Evolutionary conservation across 257 asterid genomes (phyloP).

Genomic region (Fraxinus cuspidata): DNA sequence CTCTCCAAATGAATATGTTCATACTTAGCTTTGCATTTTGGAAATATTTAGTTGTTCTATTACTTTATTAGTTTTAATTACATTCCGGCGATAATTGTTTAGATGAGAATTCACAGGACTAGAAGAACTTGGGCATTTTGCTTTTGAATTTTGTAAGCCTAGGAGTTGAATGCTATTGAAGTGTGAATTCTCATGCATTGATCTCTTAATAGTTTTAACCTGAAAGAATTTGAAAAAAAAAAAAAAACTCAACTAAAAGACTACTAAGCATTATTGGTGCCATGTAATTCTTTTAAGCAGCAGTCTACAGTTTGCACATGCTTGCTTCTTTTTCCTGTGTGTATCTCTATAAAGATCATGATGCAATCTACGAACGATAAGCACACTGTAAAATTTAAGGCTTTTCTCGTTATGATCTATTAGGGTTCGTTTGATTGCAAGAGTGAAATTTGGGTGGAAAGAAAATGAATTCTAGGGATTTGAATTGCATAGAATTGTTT

Average conservation of each 20-base stretch:
- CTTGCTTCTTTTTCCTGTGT: no score
- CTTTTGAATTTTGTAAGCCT: neutral
- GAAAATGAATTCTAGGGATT: no score
- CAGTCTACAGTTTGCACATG: no score
- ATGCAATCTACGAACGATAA: neutral
- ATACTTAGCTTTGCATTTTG: neutral
- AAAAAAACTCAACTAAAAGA: no score
- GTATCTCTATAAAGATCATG: neutral
- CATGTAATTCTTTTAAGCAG: no score
- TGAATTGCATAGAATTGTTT: no score
- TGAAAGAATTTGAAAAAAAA: no score
- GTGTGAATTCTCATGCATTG: neutral
- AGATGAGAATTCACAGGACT: neutral
- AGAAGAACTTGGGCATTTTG: neutral
- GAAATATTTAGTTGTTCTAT: neutral
- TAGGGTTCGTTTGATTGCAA: no score
- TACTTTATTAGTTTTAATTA: neutral
- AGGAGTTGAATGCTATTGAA: neutral
- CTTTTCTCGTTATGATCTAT: neutral
- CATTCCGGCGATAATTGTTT: neutral
- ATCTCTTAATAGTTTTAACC: no score
- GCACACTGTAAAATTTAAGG: neutral
- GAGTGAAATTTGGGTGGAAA: no score
- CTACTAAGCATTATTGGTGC: no score
- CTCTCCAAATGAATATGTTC: conserved; percentile 9